Evolutionary conservation across 345 rosid genomes (phyloP), one percentile per base, ranked within the genome.

Genomic region (Populus euphratica): DNA sequence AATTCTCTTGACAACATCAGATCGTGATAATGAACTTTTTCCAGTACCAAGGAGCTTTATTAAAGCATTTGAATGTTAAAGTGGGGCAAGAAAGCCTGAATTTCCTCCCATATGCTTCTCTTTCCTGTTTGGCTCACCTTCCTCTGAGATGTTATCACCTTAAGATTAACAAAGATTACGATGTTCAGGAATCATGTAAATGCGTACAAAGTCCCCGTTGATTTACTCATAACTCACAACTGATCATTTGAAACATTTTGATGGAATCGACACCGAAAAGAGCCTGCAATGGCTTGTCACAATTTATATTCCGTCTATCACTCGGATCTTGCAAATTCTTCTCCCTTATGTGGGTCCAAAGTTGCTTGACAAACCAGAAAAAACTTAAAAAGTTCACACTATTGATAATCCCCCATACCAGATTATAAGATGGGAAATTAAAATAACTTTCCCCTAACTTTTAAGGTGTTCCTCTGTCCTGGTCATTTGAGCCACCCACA

Each of bases 261-360:
- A 91, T 88, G 29, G 88, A 86, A 59, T 85, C 86, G 16, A 87
- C 80, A 52, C 77, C 63, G 68, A 91, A 91, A 73, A 89, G 78
- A 72, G 87, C 85, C 71, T 59, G 86, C 66, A 89, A 76, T 73
- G 86, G 41, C 63, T 87, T 87, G 11, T 89, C 91, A 25, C 94
- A 91, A 43, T 87, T 67, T 76, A 89, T 91, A 52, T 80, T 88
- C 49, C 86, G 84, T 70, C 74, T 83, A 73, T 91, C 85, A 64
- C 67, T 79, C 8, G 92, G 94, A 81, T 91, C 90, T 74, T 91
- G 94, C 85, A 91, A 85, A 69, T 85, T 77, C 56, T 89, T 85
- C 83, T 78, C 92, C 80, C 80, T 85, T 78, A 87, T 89, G 80
- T 88, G 79, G 36, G 23, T 74, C 94, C 94, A 91, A 49, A 91